Evolutionary conservation across 179 eudicot genomes (phyloP).

Genomic region (Camellia oleifera): DNA sequence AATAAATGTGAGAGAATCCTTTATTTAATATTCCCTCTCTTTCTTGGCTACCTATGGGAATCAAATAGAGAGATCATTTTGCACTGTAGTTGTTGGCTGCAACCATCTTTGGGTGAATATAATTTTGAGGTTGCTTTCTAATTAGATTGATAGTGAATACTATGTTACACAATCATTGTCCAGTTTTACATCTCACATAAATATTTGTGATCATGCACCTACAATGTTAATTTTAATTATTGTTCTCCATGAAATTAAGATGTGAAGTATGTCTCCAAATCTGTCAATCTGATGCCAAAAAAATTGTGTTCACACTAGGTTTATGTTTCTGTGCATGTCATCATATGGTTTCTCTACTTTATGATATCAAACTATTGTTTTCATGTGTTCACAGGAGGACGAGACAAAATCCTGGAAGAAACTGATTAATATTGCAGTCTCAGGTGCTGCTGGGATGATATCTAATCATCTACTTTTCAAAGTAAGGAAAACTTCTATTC

Average conservation of each 20-base stretch:
- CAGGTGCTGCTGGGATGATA: conserved; percentile 99
- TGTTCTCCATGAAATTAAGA: neutral
- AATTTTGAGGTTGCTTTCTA: too few relatives aligned
- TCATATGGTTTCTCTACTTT: neutral
- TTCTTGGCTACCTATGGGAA: neutral
- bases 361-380: neutral
- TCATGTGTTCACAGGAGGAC: conserved; percentile 58
- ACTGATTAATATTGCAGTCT: conserved; percentile 73
- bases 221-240: neutral
- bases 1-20: neutral
- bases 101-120: too few relatives aligned
- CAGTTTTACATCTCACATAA: neutral
- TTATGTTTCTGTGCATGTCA: neutral
- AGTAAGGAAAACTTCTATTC: conserved; percentile 38
- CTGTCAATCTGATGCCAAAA: neutral
- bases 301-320: neutral
- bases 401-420: conserved; percentile 87
- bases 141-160: too few relatives aligned
- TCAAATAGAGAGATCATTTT: neutral
- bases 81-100: neutral
- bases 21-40: neutral
- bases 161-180: too few relatives aligned
- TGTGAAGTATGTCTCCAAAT: neutral
- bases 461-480: conserved; percentile 93
- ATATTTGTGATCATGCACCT: neutral